A percentile compares a stretch with the other conserved stretches of the same genome.
These are phyloP conservation scores for Euptelea pleiosperma DNA, from an alignment of 164 flowering plant genomes.

Conservation along the genomic window DNA sequence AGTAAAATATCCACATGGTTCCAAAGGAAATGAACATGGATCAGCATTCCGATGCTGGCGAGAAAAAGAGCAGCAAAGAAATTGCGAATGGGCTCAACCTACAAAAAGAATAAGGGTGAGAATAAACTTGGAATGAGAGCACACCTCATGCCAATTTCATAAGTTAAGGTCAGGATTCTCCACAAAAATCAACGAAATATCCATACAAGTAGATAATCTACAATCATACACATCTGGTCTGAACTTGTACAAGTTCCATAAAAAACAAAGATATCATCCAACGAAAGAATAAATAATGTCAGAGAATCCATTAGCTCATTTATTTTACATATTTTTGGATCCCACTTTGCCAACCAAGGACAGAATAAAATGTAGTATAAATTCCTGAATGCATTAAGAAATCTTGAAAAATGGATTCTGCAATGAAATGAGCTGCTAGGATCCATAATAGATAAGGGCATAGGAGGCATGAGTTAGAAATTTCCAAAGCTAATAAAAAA, in stretches of 20 bases:
- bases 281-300: neutral
- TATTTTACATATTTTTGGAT: too few relatives aligned
- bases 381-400: too few relatives aligned
- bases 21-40: constrained; percentile 96
- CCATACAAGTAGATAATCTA: neutral
- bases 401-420: too few relatives aligned
- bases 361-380: too few relatives aligned
- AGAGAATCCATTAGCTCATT: constrained; percentile 1
- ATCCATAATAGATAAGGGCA: neutral
- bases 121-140: too few relatives aligned
- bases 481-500: too few relatives aligned
- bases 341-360: too few relatives aligned
- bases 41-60: constrained; percentile 97
- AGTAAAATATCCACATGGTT: constrained; percentile 90
- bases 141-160: neutral
- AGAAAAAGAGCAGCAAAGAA: constrained; percentile 98
- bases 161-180: neutral
- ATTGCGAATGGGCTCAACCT: constrained; percentile 96
- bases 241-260: neutral
- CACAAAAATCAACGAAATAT: neutral
- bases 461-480: neutral
- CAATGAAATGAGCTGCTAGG: too few relatives aligned
- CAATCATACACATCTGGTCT: neutral
- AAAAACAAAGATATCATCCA: neutral
- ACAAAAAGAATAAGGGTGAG: constrained; percentile 12